Base-by-base conservation (phyloP, 345 rosid genomes). In the Lagerstroemia speciosa region DNA sequence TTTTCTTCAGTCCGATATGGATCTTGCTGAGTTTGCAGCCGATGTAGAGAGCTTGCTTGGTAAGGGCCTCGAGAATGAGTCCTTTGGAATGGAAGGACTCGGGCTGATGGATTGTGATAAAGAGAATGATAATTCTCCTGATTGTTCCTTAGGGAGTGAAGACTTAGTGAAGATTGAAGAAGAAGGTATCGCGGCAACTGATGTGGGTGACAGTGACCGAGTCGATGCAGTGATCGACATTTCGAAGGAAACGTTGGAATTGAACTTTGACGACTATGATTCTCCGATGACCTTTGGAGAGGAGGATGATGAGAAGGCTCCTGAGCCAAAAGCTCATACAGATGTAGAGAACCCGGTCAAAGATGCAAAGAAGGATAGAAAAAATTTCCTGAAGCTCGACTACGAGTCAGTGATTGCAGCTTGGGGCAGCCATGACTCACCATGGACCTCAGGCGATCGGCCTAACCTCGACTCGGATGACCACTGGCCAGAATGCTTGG, bases 41-140 rank as follows among this genome's bases (percentile, higher is more conserved):
- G 90, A 89, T 66, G 94, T 94, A 41, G 95, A 94, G 82, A 89
- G 75, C 72, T 74, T 94, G 75, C 86, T 94, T 0, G 97, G 99
- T 10, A 84, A 78, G 41, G 93, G 90, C 11, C 82, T 91, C 32
- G 93, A 86, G 33, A 79, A 78, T 1, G 89, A 91, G 75, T 80
- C 87, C 2, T 88, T 81, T 48, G 82, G 82, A n/a, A 91, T 93
- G 83, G 93, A 84, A 67, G 93, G 83, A 24, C 74, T 91, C 68
- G 95, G 91, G 67, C 72, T 94, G 50, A 38, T 66, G 30, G 85
- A 79, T 67, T 73, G 80, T 55, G 70, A 76, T 62, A 78, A 80
- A 36, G 67, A 70, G 27, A 73, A 78, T 27, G 66, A 75, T 9
- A 74, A 72, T 22, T 33, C 73, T 8, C 69, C 32, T 50, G 75